Evolutionary conservation across 1,284 basidiomycete genomes (phyloP), one percentile per base, ranked within the genome.

Genomic region (Ceratobasidium sp.): DNA sequence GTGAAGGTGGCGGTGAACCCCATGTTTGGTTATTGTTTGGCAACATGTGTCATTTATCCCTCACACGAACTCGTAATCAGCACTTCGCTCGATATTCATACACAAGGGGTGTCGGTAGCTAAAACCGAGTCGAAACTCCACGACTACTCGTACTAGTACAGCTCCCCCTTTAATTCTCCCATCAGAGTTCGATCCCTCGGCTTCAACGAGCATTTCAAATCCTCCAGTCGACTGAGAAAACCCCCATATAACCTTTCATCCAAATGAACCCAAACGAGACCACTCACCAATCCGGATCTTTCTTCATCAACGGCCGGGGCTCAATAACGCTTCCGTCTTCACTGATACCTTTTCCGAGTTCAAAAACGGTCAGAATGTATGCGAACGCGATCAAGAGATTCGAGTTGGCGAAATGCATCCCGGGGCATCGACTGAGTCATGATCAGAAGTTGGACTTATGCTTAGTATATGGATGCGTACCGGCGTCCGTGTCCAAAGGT

Each of bases 311-410:
- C 54, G n/a, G 15, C 1, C 12, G 52, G 26, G 71, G 71, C 48
- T 74, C 61, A n/a, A 74, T 74, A 17, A 64, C 50, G 12, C 28
- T 66, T 33, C 74, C 74, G 46, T 46, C 62, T 17, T 66, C 38
- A 26, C 67, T 57, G 12, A 44, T 12, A 0, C 62, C 74, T 42
- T 76, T 76, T 26, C n/a, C 52, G 17, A 76, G 52, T 15, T 76
- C 74, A 26, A 76, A 76, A 40, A 42, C 64, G 9, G 64, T 67
- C 28, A 76, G 42, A 20, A 57, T 76, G 40, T 66, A 57, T 56
- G 74, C 74, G 33, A 76, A 66, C 7, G 64, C 64, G 17, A 76
- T 76, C 38, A 67, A 13, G 15, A 76, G 52, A 26, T 76, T 76
- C 15, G 74, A 56, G 33, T 57, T 66, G n/a, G 74, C 74, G 17